Evolutionary conservation across 371 early-diverging fungal genomes (phyloP), one percentile per base, ranked within the genome.

Genomic region (Saksenaea vasiformis): DNA sequence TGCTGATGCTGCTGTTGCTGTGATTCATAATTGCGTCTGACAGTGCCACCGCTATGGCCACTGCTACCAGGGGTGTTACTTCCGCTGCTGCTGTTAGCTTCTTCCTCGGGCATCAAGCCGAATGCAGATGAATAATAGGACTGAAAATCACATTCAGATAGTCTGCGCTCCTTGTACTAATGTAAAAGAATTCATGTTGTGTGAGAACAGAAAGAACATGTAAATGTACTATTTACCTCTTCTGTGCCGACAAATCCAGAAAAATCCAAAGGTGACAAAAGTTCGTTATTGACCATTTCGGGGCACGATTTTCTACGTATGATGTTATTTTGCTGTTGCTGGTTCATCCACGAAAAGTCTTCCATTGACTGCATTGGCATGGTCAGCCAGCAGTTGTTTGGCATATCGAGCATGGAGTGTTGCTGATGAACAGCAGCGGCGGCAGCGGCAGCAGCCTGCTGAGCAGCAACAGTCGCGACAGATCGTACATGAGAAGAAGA

Each of bases 391-490:
- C 51, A 47, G 15, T 61, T 27, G 22, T 58, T 58, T 17, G 51
- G 38, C 36, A 19, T 56, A 5, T 13, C 58, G 27, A 34, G 24
- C 5, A 26, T 56, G 17, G 37, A 37, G 11, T 41, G 41, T 57
- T 57, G 58, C 3, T 57, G 58, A 28, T 36, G 58, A 19, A 22
- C 36, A 17, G 58, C 41, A 37, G 58, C 58, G 8, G 38, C 22
- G 4, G 58, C 31, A 3, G 58, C 36, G 11, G 58, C 58, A 5
- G 41, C 58, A 26, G 68, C 61, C 5, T 35, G 62, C 11, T 58
- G 62, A 28, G 67, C 67, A n/a, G 73, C 76, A 8, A 64, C 66
- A 24, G 70, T 60, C 9, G 73, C 76, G 8, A 73, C 73, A 7
- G 68, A 66, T 34, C 76, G 70, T n/a, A 71, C 69, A 44, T 68